phyloP scores from a whole-genome alignment of 345 rosid genomes.

The Draba incana region DNA sequence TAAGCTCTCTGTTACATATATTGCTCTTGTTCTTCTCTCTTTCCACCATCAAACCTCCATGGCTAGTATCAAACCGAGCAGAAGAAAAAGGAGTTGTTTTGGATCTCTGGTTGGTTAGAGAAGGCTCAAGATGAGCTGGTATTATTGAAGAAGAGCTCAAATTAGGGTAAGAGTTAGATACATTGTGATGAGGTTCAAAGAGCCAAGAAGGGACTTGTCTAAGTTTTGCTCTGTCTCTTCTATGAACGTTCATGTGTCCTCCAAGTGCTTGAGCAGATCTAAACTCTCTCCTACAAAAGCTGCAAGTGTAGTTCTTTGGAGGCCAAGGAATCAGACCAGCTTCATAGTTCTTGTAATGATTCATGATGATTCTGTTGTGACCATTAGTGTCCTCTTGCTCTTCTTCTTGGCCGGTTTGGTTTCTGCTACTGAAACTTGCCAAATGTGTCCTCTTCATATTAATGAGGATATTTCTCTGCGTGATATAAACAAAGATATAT shows the following conservation, averaged over 20 bases:
- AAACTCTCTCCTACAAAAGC: constrained; percentile 60
- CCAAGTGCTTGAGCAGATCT: constrained; percentile 77
- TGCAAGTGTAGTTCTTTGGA: constrained; percentile 59
- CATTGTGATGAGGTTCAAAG: constrained; percentile 47
- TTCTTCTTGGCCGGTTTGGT: constrained; percentile 16
- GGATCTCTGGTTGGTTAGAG: constrained; percentile 27
- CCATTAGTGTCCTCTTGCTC: constrained; percentile 11
- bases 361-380: constrained; percentile 32
- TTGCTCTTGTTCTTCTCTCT: constrained; percentile 39
- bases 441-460: constrained; percentile 41
- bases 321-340: constrained; percentile 51
- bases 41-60: constrained; percentile 35
- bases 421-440: constrained; percentile 32
- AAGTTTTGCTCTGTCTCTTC: constrained; percentile 67
- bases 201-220: constrained; percentile 56
- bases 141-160: constrained; percentile 39
- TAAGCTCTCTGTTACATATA: constrained; percentile 41
- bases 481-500: constrained; percentile 8
- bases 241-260: constrained; percentile 81
- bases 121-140: constrained; percentile 31
- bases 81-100: constrained; percentile 31
- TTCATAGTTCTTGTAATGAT: constrained; percentile 41
- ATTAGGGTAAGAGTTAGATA: constrained; percentile 42
- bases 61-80: constrained; percentile 23
- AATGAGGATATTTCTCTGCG: constrained; percentile 16